Conservation (phyloP, 2,329 filamentous ascomycete genomes). For the Sporothrix luriei region DNA sequence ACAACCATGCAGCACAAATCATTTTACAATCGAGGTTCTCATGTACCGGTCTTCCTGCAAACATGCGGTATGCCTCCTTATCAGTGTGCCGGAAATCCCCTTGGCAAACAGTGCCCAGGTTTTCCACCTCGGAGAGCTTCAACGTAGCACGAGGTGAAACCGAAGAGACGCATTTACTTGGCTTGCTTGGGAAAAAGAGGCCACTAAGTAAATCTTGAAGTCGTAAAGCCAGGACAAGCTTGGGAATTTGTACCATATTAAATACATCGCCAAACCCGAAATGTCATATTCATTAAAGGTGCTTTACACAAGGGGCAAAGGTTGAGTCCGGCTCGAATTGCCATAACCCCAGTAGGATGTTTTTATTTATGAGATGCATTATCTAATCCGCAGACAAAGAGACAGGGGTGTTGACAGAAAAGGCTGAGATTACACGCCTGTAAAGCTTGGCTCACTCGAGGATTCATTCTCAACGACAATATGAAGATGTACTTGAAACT, state of each 20-base stretch:
- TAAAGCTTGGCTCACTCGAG: too few species aligned
- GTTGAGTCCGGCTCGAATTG: background rate
- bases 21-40: background rate
- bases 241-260: background rate
- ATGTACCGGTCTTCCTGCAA: background rate
- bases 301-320: background rate
- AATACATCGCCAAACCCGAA: background rate
- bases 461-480: too few species aligned
- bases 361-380: too few species aligned
- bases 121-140: background rate
- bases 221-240: background rate
- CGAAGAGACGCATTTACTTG: background rate
- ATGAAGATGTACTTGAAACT: too few species aligned
- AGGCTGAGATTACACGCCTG: too few species aligned
- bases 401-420: too few species aligned
- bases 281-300: background rate
- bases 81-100: background rate
- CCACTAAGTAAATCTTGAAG: background rate
- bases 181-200: background rate
- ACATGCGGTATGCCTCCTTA: background rate
- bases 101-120: conserved; percentile 5
- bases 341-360: background rate
- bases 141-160: background rate
- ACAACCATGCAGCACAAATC: background rate
- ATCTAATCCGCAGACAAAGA: too few species aligned